phyloP scores from a whole-genome alignment of 768 basidiomycete species.

The Auriscalpium orientale region DNA sequence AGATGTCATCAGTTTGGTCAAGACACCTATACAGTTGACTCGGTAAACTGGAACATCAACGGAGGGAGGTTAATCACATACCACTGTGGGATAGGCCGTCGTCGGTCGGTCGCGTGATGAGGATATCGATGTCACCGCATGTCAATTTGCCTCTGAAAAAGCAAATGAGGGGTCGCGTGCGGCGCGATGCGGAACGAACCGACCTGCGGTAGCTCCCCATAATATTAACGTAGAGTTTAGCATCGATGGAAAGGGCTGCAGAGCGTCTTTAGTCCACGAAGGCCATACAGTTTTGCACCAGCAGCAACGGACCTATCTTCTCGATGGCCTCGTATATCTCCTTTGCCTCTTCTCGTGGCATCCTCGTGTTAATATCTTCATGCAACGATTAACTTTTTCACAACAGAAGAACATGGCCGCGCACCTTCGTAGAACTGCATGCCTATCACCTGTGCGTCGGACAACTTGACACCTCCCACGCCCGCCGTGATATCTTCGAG shows the following conservation, averaged over 20 bases:
- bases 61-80: slow-evolving; percentile 18
- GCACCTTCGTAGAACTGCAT: slow-evolving; percentile 63
- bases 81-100: slow-evolving; percentile 76
- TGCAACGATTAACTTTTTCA: background rate
- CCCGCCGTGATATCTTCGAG: slow-evolving; percentile 62
- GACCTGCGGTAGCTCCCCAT: slow-evolving; percentile 89
- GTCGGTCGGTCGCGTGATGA: slow-evolving; percentile 66
- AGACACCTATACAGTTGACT: slow-evolving; percentile 38
- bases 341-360: slow-evolving; percentile 76
- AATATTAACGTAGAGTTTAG: slow-evolving; percentile 66
- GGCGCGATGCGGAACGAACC: slow-evolving; percentile 2
- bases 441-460: slow-evolving; percentile 57
- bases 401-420: slow-evolving; percentile 6
- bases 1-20: slow-evolving; percentile 47
- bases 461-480: slow-evolving; percentile 55
- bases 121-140: slow-evolving; percentile 88
- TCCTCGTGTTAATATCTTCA: slow-evolving; percentile 74
- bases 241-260: slow-evolving; percentile 64
- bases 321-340: slow-evolving; percentile 68
- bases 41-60: background rate
- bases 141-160: slow-evolving; percentile 63
- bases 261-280: background rate
- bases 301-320: slow-evolving; percentile 45
- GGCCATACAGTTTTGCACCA: too few relatives aligned
- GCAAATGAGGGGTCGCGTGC: background rate